Percentiles rank a stretch among this genome's conserved stretches.
phyloP scores from a whole-genome alignment of 148 eudicot species.

The Rhododendron mucronatum region DNA sequence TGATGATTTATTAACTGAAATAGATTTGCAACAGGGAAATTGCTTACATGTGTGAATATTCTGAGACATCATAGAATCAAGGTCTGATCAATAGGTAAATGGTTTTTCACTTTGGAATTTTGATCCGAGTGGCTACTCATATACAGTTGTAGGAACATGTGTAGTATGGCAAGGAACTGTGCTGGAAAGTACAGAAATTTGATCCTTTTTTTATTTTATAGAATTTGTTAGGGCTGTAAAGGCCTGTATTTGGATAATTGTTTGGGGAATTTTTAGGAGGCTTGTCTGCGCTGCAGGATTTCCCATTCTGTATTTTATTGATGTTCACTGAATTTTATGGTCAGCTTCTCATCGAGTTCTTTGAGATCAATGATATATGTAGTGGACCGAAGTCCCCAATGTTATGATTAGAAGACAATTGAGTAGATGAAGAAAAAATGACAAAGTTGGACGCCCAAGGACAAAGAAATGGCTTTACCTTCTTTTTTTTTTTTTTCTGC shows the following conservation, averaged over 20 bases:
- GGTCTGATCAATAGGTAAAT: background rate
- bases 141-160: background rate
- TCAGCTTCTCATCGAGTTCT: background rate
- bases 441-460: background rate
- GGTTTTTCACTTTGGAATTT: background rate
- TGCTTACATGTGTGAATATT: constrained; percentile 11
- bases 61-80: constrained; percentile 1
- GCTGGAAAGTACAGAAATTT: background rate
- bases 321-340: background rate
- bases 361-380: background rate
- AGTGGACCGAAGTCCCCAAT: background rate
- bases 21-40: background rate
- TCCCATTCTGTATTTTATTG: background rate
- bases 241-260: background rate
- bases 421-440: too few relatives aligned
- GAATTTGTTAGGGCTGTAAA: background rate
- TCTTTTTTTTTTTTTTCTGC: too few relatives aligned
- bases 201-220: too few relatives aligned
- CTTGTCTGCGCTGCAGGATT: background rate
- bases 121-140: background rate
- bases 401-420: too few relatives aligned
- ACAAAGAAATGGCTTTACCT: background rate
- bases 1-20: background rate
- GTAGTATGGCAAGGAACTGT: background rate
- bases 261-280: background rate